Evolutionary conservation across 2,329 filamentous ascomycete species (phyloP).

Genomic region (Didymella pomorum): DNA sequence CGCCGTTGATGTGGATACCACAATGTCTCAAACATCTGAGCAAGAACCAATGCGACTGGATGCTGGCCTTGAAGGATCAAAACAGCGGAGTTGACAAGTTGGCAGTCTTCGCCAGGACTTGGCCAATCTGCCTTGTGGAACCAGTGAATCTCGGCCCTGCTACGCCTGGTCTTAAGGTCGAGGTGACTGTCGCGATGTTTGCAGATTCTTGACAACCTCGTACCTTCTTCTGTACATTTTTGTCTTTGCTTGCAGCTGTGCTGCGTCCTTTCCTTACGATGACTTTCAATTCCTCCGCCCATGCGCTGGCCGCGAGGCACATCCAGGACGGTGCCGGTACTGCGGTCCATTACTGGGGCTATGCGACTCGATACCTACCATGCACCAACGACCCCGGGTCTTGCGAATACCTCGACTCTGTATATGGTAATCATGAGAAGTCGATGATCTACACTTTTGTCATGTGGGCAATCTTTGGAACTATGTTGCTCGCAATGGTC

Average conservation of each 20-base stretch:
- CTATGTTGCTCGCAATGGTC: constrained; percentile 53
- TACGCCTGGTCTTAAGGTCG: constrained; percentile 8
- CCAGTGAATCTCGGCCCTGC: constrained; percentile 4
- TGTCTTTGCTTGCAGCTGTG: constrained; percentile 14
- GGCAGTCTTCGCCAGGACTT: constrained; percentile 5
- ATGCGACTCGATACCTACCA: constrained; percentile 59
- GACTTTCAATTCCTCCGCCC: constrained; percentile 4
- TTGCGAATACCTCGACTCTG: constrained; percentile 63
- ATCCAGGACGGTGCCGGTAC: constrained; percentile 7
- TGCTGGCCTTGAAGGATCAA: constrained; percentile 10
- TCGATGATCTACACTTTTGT: constrained; percentile 64
- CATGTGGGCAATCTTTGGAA: constrained; percentile 60
- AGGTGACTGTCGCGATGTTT: not conserved
- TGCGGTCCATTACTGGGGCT: constrained; percentile 60
- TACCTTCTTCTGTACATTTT: constrained; percentile 7
- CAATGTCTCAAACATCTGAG: constrained; percentile 13
- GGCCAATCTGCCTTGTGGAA: constrained; percentile 11
- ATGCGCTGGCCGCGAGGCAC: constrained; percentile 16
- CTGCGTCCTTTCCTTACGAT: constrained; percentile 19
- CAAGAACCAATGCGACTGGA: constrained; percentile 12
- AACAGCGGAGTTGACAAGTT: constrained; percentile 2
- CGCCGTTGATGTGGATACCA: constrained; percentile 10
- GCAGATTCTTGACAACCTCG: not conserved
- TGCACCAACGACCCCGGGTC: constrained; percentile 64
- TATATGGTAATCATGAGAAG: constrained; percentile 61